Base-by-base conservation (phyloP, 495 filamentous ascomycete species). In the Penicillium paxilli region DNA sequence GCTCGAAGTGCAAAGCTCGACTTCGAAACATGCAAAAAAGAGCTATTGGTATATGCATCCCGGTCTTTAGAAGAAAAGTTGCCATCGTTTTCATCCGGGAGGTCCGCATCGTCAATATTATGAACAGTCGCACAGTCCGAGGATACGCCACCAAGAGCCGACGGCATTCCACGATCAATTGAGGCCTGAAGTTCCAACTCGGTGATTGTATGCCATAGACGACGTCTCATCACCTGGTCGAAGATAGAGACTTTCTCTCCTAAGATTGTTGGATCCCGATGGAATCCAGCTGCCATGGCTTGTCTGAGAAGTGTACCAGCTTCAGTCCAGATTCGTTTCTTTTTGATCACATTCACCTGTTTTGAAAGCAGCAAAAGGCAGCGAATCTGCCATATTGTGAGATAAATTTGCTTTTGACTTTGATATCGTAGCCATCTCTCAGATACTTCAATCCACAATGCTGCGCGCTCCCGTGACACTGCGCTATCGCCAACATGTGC, bases 141-240 rank as follows among this genome's bases (percentile, higher is more conserved):
- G 0, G 80, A 71, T 17, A 79, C 62, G 12, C 71, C 63, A 0
- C 76, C 76, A 4, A 82, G 74, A 22, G 68, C 69, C 2, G 80
- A 79, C 2, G 75, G 73, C 75, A 81, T 79, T n/a, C 71, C 82
- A 0, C 80, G 71, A 38, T 81, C 79, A 1, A 82, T 55, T 2
- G 78, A 77, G 1, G 78, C 66, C 54, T 84, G 83, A 3, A 82
- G 57, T 32, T 67, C 63, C 42, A 85, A 53, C 45, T 86, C 83
- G 5, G 79, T 55, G 10, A 86, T 77, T 3, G 81, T 84, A 6
- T 70, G 71, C 83, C 83, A 86, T 12, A 85, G 53, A 24, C 83
- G 65, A 30, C 83, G 69, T 9, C 82, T 70, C 44, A 83, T 55
- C 52, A 85, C 82, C 21, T 72, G 70, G 16, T 80, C 75, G 22